Percentiles rank a stretch among this genome's conserved stretches.
Conservation (phyloP, 2,329 filamentous ascomycete species). For the Arthrobotrys musiformis region DNA sequence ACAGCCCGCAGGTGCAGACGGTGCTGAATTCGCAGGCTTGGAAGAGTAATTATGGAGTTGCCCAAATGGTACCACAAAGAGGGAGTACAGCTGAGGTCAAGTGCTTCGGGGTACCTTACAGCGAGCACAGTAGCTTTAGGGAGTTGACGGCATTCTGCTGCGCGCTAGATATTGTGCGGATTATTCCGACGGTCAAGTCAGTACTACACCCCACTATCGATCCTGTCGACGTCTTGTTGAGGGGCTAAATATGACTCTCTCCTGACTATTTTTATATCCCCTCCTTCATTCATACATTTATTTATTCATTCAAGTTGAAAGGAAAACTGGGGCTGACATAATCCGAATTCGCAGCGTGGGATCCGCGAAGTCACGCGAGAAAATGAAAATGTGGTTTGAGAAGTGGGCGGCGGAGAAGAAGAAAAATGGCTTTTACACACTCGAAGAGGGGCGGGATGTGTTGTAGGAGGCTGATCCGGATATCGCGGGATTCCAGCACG, state of each 20-base stretch:
- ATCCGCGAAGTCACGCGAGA: slow-evolving; percentile 71
- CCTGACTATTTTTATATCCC: background rate
- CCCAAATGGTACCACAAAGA: slow-evolving; percentile 80
- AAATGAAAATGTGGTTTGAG: slow-evolving; percentile 69
- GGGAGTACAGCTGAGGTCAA: slow-evolving; percentile 82
- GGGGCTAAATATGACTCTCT: slow-evolving; percentile 5
- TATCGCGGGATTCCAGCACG: background rate
- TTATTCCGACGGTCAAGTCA: slow-evolving; percentile 90
- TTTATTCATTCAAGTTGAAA: too few species aligned
- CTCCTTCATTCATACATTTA: too few species aligned
- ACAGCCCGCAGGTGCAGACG: slow-evolving; percentile 72
- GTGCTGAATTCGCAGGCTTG: slow-evolving; percentile 77
- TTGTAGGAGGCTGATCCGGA: slow-evolving; percentile 25
- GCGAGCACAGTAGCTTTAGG: slow-evolving; percentile 92
- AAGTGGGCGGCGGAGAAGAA: slow-evolving; percentile 72
- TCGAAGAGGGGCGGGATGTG: slow-evolving; percentile 60
- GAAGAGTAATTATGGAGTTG: slow-evolving; percentile 77
- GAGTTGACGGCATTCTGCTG: slow-evolving; percentile 95
- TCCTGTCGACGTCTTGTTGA: too few species aligned
- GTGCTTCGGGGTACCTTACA: slow-evolving; percentile 95
- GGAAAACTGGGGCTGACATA: background rate
- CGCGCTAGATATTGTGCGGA: slow-evolving; percentile 82
- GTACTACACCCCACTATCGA: slow-evolving; percentile 7
- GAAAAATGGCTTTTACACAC: slow-evolving; percentile 70
- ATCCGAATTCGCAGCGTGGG: slow-evolving; percentile 66